Conservation (phyloP, 139 green algal genomes). For the Coccomyxa sp. region DNA sequence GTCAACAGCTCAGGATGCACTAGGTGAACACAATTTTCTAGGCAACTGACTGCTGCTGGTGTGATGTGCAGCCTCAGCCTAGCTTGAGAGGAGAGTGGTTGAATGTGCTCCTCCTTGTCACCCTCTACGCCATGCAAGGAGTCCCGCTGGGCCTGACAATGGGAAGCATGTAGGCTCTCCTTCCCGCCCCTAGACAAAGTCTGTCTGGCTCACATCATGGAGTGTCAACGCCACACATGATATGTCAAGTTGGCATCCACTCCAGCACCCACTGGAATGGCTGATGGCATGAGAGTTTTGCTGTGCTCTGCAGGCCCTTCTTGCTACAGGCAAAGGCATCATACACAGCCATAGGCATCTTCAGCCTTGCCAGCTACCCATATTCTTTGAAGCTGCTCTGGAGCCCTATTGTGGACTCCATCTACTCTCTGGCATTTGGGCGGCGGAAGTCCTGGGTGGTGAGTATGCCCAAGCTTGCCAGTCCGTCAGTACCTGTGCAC, state of each 20-base stretch:
- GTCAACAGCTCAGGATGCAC: no score
- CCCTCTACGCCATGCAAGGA: slow-evolving; percentile 88
- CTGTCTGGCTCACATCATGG: neutral
- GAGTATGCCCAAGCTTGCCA: no score
- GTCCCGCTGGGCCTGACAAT: slow-evolving; percentile 84
- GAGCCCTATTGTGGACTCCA: slow-evolving; percentile 84
- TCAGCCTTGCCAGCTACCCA: slow-evolving; percentile 80
- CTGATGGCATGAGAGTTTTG: neutral
- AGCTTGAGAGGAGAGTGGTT: slow-evolving; percentile 27
- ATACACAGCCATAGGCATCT: slow-evolving; percentile 82
- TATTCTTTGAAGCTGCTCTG: slow-evolving; percentile 95
- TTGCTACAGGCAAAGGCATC: slow-evolving; percentile 73
- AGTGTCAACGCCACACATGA: neutral
- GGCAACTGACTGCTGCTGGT: neutral
- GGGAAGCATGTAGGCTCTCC: slow-evolving; percentile 66
- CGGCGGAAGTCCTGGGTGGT: slow-evolving; percentile 86
- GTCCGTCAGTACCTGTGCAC: no score
- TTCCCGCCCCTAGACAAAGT: neutral
- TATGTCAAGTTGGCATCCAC: neutral
- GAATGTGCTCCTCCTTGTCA: slow-evolving; percentile 72
- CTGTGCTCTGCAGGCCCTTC: slow-evolving; percentile 64
- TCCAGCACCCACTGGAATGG: neutral
- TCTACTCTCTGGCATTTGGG: slow-evolving; percentile 61
- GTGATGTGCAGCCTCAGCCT: neutral
- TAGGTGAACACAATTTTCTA: no score